Evolutionary conservation across 2,329 filamentous ascomycete genomes (phyloP).

Genomic region (Metarhizium rileyi): DNA sequence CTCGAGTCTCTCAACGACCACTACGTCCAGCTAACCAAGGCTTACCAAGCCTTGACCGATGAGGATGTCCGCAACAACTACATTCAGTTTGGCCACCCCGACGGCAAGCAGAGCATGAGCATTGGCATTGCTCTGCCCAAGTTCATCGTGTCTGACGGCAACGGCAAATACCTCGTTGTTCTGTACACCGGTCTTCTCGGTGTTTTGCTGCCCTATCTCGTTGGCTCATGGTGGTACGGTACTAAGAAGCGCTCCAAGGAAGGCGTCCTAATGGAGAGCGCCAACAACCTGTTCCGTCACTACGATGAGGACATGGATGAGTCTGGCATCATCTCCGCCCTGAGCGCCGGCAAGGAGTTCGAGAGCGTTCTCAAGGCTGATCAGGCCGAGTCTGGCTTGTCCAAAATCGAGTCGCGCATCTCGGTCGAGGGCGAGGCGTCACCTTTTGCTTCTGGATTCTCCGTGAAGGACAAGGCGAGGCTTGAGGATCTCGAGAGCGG

Average conservation of each 20-base stretch:
- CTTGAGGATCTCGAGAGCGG: slow-evolving; percentile 74
- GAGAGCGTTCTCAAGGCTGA: slow-evolving; percentile 65
- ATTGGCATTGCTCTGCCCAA: slow-evolving; percentile 94
- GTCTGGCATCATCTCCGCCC: slow-evolving; percentile 66
- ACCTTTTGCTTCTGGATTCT: slow-evolving; percentile 47
- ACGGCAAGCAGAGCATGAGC: slow-evolving; percentile 96
- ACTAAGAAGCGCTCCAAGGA: slow-evolving; percentile 90
- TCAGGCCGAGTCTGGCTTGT: slow-evolving; percentile 69
- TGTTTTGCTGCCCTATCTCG: slow-evolving; percentile 81
- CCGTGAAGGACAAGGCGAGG: slow-evolving; percentile 63
- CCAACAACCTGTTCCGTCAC: slow-evolving; percentile 88
- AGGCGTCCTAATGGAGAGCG: slow-evolving; percentile 83
- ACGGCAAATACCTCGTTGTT: slow-evolving; percentile 88
- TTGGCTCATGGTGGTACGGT: slow-evolving; percentile 98
- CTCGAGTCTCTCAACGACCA: slow-evolving; percentile 71
- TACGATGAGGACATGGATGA: slow-evolving; percentile 79
- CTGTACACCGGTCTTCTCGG: slow-evolving; percentile 84
- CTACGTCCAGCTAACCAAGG: slow-evolving; percentile 94
- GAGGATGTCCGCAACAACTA: slow-evolving; percentile 97
- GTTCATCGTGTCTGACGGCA: slow-evolving; percentile 85
- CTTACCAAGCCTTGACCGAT: slow-evolving; percentile 94
- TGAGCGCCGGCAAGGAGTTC: slow-evolving; percentile 83
- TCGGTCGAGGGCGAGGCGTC: slow-evolving; percentile 48
- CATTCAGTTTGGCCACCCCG: slow-evolving; percentile 88
- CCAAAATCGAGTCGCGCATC: slow-evolving; percentile 75